Conservation (phyloP, 2,329 filamentous ascomycete genomes). For the Beauveria scarabaeidicola region DNA sequence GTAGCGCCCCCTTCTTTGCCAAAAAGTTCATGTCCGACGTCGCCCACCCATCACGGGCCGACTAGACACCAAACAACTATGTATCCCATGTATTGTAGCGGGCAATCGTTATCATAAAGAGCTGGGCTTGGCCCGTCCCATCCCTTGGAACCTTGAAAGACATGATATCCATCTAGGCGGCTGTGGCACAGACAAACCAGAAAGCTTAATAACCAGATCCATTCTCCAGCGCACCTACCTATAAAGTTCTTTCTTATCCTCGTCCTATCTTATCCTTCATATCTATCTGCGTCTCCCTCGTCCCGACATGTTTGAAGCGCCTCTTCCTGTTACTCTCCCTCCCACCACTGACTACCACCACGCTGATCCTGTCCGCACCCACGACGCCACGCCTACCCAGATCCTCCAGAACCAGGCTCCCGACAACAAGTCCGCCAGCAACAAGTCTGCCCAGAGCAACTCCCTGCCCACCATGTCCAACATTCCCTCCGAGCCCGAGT, state of each 20-base stretch:
- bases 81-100: neutral
- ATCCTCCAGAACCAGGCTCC: conserved; percentile 9
- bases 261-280: neutral
- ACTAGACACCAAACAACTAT: neutral
- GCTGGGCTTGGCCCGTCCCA: neutral
- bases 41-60: conserved; percentile 9
- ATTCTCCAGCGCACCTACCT: neutral
- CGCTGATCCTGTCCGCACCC: neutral
- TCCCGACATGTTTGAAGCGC: conserved; percentile 2
- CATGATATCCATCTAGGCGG: neutral
- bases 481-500: conserved; percentile 85
- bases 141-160: neutral
- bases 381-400: conserved; percentile 5
- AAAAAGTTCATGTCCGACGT: neutral
- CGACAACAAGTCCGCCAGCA: conserved; percentile 8
- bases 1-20: neutral
- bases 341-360: conserved; percentile 3
- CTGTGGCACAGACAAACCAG: neutral
- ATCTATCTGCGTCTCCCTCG: neutral
- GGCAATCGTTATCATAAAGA: conserved; percentile 7
- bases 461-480: conserved; percentile 56
- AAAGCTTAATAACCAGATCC: neutral
- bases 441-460: conserved; percentile 9
- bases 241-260: conserved; percentile 4
- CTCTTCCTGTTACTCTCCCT: conserved; percentile 8